These are phyloP conservation scores for Suillus bovinus DNA, from an alignment of 768 basidiomycete species.

Conservation along the genomic window DNA sequence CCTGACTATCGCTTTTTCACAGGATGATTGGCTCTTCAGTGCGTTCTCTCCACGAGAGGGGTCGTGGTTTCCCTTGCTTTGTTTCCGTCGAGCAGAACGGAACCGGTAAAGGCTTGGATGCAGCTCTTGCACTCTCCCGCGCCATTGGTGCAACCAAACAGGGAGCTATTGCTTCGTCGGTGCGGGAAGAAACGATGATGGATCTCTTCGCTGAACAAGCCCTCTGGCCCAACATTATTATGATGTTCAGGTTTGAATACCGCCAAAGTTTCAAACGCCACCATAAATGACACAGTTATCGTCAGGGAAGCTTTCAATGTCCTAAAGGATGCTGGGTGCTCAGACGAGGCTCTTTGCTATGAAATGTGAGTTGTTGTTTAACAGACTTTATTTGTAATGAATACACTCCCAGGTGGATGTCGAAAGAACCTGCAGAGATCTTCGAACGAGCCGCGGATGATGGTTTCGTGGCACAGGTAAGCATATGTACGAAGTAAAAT, in stretches of 20 bases:
- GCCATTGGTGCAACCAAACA: slow-evolving; percentile 64
- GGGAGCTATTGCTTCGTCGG: slow-evolving; percentile 64
- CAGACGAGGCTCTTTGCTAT: slow-evolving; percentile 65
- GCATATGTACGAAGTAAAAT: slow-evolving; percentile 5
- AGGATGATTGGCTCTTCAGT: slow-evolving; percentile 73
- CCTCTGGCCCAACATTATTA: slow-evolving; percentile 67
- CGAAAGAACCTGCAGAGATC: slow-evolving; percentile 68
- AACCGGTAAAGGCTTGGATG: slow-evolving; percentile 44
- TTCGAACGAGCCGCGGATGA: slow-evolving; percentile 69
- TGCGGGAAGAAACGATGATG: slow-evolving; percentile 63
- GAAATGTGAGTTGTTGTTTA: slow-evolving; percentile 49
- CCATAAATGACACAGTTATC: neutral
- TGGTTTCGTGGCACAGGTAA: slow-evolving; percentile 58
- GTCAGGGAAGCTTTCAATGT: slow-evolving; percentile 59
- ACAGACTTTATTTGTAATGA: neutral
- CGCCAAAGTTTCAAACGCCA: neutral
- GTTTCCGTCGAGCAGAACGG: slow-evolving; percentile 66
- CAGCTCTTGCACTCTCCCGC: slow-evolving; percentile 53
- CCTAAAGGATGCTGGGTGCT: slow-evolving; percentile 63
- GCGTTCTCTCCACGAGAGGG: slow-evolving; percentile 58
- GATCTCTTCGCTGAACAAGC: slow-evolving; percentile 67
- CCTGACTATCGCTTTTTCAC: neutral
- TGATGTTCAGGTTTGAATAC: slow-evolving; percentile 49
- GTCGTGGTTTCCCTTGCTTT: slow-evolving; percentile 64
- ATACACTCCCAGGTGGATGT: slow-evolving; percentile 57